Conservation (phyloP, 352 stramenopile genomes). For the Pythium rhizo-oryzae region DNA sequence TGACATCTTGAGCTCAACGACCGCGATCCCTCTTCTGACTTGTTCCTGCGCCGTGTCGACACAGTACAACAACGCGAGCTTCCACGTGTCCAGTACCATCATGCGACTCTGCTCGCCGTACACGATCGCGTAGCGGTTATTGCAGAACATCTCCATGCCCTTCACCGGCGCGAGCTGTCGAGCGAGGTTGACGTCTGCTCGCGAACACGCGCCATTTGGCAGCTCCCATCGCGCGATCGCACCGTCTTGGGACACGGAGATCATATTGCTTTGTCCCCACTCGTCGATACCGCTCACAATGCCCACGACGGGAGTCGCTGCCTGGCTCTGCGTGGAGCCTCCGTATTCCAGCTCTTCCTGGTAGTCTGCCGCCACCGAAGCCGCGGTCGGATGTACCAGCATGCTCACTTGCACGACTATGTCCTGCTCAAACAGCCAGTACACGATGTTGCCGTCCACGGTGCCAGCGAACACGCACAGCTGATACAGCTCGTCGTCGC, state of each 20-base stretch:
- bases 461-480: conserved; percentile 78
- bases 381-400: conserved; percentile 39
- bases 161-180: conserved; percentile 64
- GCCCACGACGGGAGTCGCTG: conserved; percentile 45
- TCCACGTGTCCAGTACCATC: conserved; percentile 83
- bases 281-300: conserved; percentile 76
- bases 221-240: conserved; percentile 66
- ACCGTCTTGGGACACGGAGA: conserved; percentile 60
- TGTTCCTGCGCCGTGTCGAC: conserved; percentile 81
- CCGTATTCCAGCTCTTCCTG: conserved; percentile 17
- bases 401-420: conserved; percentile 68
- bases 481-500: conserved; percentile 45
- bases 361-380: conserved; percentile 6
- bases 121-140: conserved; percentile 68
- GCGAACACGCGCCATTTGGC: conserved; percentile 62
- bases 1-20: conserved; percentile 55
- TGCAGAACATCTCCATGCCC: conserved; percentile 76
- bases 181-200: conserved; percentile 53
- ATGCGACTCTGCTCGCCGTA: conserved; percentile 71
- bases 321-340: background rate
- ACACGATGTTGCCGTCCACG: conserved; percentile 61
- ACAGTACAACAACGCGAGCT: conserved; percentile 68
- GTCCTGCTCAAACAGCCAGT: conserved; percentile 71
- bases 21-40: conserved; percentile 67
- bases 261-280: conserved; percentile 74